phyloP scores from a whole-genome alignment of 768 basidiomycete genomes.

The Exsudoporus frostii region DNA sequence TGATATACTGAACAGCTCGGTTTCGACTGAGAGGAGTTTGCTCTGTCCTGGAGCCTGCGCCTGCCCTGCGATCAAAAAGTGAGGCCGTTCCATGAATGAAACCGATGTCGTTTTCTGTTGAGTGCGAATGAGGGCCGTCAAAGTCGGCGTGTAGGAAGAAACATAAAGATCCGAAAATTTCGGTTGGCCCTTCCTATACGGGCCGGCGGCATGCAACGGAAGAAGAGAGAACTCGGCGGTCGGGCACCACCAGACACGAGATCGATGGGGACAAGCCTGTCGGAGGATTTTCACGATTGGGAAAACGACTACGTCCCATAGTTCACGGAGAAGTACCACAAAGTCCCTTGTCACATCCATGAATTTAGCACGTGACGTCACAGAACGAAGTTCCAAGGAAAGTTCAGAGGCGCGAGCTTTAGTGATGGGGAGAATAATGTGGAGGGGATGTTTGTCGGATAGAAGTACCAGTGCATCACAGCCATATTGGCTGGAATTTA shows the following conservation, averaged over 20 bases:
- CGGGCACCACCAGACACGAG: constrained; percentile 16
- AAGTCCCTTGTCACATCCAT: background rate
- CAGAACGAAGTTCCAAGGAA: background rate
- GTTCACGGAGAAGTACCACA: constrained; percentile 1
- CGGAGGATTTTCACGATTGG: constrained; percentile 13
- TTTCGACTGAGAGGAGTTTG: background rate
- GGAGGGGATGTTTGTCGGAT: background rate
- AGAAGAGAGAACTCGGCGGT: constrained; percentile 6
- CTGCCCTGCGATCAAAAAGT: constrained; percentile 2
- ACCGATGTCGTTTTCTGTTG: background rate
- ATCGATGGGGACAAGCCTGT: background rate
- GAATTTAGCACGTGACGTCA: background rate
- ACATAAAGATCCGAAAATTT: background rate
- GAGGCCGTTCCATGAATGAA: background rate
- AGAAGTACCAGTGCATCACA: constrained; percentile 35
- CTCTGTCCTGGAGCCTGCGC: background rate
- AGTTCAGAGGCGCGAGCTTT: background rate
- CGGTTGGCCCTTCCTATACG: background rate
- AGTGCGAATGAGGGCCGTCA: background rate
- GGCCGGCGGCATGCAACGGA: background rate
- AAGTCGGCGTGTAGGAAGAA: background rate
- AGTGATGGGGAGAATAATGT: background rate
- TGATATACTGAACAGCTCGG: background rate
- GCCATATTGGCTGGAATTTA: constrained; percentile 28
- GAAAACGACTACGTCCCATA: constrained; percentile 19